Evolutionary conservation across 2,329 filamentous ascomycete genomes (phyloP).

Genomic region (Epichloe amarillans): DNA sequence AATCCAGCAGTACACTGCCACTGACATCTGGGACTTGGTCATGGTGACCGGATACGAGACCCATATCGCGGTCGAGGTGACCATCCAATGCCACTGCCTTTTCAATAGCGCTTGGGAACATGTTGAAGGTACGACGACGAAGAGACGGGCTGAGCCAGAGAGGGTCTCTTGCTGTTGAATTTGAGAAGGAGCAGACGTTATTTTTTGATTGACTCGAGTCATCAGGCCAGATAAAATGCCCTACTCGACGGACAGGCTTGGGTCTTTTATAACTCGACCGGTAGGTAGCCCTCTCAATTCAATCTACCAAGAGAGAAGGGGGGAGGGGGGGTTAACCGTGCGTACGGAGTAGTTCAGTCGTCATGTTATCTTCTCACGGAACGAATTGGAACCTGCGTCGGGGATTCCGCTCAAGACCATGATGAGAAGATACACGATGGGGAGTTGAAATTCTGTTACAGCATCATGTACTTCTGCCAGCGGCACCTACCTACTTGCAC

Average conservation of each 20-base stretch:
- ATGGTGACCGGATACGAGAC: constrained; percentile 1
- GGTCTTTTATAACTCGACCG: neutral
- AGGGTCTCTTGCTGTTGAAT: neutral
- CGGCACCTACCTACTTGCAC: neutral
- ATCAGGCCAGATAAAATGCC: neutral
- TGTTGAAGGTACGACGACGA: neutral
- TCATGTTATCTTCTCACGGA: neutral
- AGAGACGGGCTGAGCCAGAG: neutral
- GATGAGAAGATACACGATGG: neutral
- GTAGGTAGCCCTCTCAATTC: neutral
- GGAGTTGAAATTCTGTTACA: neutral
- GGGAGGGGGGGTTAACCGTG: neutral
- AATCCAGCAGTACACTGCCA: neutral
- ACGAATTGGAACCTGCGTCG: neutral
- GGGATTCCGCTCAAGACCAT: no score
- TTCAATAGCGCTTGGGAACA: constrained; percentile 6
- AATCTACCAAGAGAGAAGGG: neutral
- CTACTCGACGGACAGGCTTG: neutral
- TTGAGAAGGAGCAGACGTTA: neutral
- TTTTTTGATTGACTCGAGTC: neutral
- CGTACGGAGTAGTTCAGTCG: neutral
- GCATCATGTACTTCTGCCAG: neutral
- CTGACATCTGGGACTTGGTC: neutral
- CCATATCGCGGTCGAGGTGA: constrained; percentile 4
- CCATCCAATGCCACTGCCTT: constrained; percentile 2